Conservation (phyloP, 345 rosid genomes). For the Draba incana region DNA sequence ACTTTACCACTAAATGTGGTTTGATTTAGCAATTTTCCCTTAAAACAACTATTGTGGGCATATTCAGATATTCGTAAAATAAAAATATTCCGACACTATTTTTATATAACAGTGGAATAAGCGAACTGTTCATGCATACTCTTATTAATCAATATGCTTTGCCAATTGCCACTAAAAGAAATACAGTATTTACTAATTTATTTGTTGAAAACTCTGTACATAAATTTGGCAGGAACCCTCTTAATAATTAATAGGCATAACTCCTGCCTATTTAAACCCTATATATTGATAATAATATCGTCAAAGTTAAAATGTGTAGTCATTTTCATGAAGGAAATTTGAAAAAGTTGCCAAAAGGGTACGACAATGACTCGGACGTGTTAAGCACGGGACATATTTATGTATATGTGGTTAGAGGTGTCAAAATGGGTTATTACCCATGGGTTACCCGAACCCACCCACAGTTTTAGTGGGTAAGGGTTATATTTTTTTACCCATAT, state of each 20-base stretch:
- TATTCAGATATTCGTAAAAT: not conserved
- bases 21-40: too few species aligned
- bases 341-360: conserved; percentile 34
- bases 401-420: conserved; percentile 28
- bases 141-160: not conserved
- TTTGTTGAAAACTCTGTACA: conserved; percentile 19
- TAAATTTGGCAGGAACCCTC: not conserved
- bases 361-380: conserved; percentile 36
- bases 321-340: conserved; percentile 27
- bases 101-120: not conserved
- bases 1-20: too few species aligned
- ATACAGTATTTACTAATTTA: not conserved
- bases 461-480: too few species aligned
- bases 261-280: conserved; percentile 1
- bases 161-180: conserved; percentile 25
- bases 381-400: conserved; percentile 25
- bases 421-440: too few species aligned
- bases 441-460: too few species aligned
- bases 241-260: not conserved
- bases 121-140: conserved; percentile 25
- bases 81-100: conserved; percentile 1
- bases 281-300: not conserved
- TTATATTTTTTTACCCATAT: too few species aligned
- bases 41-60: not conserved
- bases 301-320: conserved; percentile 24